Evolutionary conservation across 2,329 filamentous ascomycete genomes (phyloP).

Genomic region (Colletotrichum musicola): DNA sequence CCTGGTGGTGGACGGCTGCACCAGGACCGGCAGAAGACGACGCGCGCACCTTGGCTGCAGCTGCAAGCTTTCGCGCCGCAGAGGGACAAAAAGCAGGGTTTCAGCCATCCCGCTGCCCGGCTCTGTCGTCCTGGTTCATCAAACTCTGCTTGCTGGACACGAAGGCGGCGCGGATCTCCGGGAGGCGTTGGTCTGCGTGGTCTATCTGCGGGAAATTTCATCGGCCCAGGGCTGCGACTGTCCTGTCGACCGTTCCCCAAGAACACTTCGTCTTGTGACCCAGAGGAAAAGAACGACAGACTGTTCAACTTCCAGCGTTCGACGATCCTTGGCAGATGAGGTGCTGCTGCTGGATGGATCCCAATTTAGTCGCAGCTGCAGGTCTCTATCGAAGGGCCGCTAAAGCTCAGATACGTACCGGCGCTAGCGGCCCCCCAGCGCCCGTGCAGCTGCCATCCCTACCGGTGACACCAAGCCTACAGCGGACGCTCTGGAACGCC

Average conservation of each 20-base stretch:
- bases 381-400: background rate
- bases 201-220: constrained; percentile 4
- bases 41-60: constrained; percentile 20
- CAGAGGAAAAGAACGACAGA: too few species aligned
- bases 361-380: constrained; percentile 12
- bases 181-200: constrained; percentile 4
- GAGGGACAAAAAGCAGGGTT: constrained; percentile 28
- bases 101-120: constrained; percentile 29
- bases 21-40: constrained; percentile 1
- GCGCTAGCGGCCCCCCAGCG: constrained; percentile 1
- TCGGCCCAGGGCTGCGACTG: too few species aligned
- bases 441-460: constrained; percentile 31
- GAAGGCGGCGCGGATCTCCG: constrained; percentile 28
- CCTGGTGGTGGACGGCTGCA: background rate
- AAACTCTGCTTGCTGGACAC: constrained; percentile 27
- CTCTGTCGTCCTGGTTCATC: constrained; percentile 31
- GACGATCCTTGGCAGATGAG: constrained; percentile 11
- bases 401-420: constrained; percentile 26
- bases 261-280: too few species aligned
- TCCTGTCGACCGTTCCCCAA: too few species aligned
- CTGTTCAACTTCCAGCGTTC: too few species aligned
- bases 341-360: constrained; percentile 15
- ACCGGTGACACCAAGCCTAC: constrained; percentile 1
- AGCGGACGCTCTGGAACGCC: background rate
- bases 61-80: constrained; percentile 11